These are phyloP conservation scores for Fusarium sp. DNA, from an alignment of 2,329 filamentous ascomycete species.

Conservation along the genomic window DNA sequence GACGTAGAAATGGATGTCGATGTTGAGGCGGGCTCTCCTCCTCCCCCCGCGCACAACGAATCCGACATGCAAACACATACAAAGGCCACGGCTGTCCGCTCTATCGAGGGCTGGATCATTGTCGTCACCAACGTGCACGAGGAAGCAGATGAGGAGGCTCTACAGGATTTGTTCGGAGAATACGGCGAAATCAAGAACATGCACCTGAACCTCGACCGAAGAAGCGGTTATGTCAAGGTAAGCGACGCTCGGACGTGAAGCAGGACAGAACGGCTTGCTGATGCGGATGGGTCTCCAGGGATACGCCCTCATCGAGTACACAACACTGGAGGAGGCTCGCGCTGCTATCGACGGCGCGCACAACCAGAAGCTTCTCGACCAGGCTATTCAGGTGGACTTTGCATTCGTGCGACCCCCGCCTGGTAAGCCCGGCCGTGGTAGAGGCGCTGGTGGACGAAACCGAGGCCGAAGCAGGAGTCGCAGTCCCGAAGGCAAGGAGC, in stretches of 20 bases:
- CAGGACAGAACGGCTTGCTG: background rate
- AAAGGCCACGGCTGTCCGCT: slow-evolving; percentile 83
- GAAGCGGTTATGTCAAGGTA: slow-evolving; percentile 89
- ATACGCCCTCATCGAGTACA: slow-evolving; percentile 86
- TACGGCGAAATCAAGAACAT: slow-evolving; percentile 89
- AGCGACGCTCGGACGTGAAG: slow-evolving; percentile 13
- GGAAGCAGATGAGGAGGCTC: slow-evolving; percentile 84
- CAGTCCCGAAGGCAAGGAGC: slow-evolving; percentile 58
- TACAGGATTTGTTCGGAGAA: slow-evolving; percentile 84
- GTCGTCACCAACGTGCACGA: slow-evolving; percentile 89
- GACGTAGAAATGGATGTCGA: slow-evolving; percentile 72
- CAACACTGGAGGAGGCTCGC: slow-evolving; percentile 80
- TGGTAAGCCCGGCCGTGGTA: slow-evolving; percentile 56
- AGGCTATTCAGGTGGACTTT: slow-evolving; percentile 84
- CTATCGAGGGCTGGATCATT: slow-evolving; percentile 90
- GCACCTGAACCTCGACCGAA: slow-evolving; percentile 82
- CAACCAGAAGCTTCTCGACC: slow-evolving; percentile 80
- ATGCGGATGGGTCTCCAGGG: slow-evolving; percentile 62
- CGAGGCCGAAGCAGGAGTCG: slow-evolving; percentile 62
- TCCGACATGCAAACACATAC: slow-evolving; percentile 76
- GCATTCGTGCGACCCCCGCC: slow-evolving; percentile 85
- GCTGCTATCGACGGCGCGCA: slow-evolving; percentile 86
- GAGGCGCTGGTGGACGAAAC: slow-evolving; percentile 54
- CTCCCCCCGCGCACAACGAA: slow-evolving; percentile 60
- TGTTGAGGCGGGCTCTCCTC: slow-evolving; percentile 50